Conservation (phyloP, 495 filamentous ascomycete genomes). For the Chlorociboria aeruginascens region DNA sequence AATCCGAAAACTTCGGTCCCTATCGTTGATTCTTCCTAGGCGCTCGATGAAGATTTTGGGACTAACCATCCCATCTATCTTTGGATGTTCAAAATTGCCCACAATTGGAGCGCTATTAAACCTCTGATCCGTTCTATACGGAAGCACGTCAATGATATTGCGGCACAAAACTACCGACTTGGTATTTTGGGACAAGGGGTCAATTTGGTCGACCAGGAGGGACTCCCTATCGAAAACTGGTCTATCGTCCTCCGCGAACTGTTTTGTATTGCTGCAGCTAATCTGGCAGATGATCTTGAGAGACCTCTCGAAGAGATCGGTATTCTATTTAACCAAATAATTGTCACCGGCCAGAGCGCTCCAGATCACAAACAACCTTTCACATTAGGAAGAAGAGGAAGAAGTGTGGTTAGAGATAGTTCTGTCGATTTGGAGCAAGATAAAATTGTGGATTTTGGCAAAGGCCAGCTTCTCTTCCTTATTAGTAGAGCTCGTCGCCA, state of each 20-base stretch:
- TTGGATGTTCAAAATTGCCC: slow-evolving; percentile 73
- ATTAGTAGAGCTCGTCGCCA: slow-evolving; percentile 51
- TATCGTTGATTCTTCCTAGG: slow-evolving; percentile 21
- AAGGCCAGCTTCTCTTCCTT: slow-evolving; percentile 69
- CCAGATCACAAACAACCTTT: too few relatives aligned
- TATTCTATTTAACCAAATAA: slow-evolving; percentile 65
- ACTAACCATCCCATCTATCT: slow-evolving; percentile 71
- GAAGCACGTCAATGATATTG: slow-evolving; percentile 9
- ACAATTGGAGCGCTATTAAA: slow-evolving; percentile 59
- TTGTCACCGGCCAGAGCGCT: slow-evolving; percentile 41
- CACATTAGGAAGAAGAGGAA: neutral
- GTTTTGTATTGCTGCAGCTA: slow-evolving; percentile 70
- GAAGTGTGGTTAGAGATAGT: neutral
- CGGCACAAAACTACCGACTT: neutral
- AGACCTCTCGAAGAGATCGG: slow-evolving; percentile 52
- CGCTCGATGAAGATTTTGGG: slow-evolving; percentile 65
- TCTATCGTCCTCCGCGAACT: slow-evolving; percentile 72
- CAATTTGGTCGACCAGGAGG: slow-evolving; percentile 26
- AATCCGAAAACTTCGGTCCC: neutral
- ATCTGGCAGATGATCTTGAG: slow-evolving; percentile 55
- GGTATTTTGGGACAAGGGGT: neutral
- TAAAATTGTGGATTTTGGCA: slow-evolving; percentile 30
- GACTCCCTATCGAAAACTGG: slow-evolving; percentile 48
- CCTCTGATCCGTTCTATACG: neutral
- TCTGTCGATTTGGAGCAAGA: slow-evolving; percentile 7